Base-by-base conservation (phyloP, 192 early-diverging fungal species). In the Backusella parvicylindrica region DNA sequence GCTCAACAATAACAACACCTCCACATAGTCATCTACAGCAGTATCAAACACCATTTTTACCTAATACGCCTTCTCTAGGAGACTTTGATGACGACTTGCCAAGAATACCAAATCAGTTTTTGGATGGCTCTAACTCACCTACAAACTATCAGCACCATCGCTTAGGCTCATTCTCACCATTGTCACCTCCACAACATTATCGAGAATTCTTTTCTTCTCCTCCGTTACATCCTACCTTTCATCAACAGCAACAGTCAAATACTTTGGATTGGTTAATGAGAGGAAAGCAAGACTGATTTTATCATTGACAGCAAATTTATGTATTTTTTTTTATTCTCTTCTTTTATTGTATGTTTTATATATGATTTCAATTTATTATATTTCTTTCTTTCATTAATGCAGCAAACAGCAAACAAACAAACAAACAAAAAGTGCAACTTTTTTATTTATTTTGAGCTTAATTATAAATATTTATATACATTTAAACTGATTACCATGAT, bases 171-270 rank as follows among this genome's bases (percentile, higher is more conserved):
- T 70, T 70, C 18, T 30, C 38, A n/a, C 68, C 68, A 28, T 38
- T 70, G 13, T 70, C 68, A 28, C 68, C 68, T 47, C 68, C 68
- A 15, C 68, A 70, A 30, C n/a, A 31, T 30, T 47, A 47, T 18
- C 53, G 53, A 12, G 53, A 60, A 2, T 60, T 60, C 8, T 60
- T 60, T 60, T 60, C 53, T 1, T 60, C 53, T 2, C 53, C 53
- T 60, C 53, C 53, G 1, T 60, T 60, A 28, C 11, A 23, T 2
- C 26, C 53, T 12, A 60, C 53, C 21, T 60, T 28, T 60, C 53
- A 23, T 12, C 26, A 23, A 3, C 49, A 50, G 21, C 49, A 50
- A 26, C 53, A 60, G 3, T 3, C 53, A 12, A 60, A 9, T 28
- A 6, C 9, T 23, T 60, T 60, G 53, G 53, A 60, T 4, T 60